Evolutionary conservation across 176 grass and related monocot species (phyloP).

Genomic region (Oryza punctata): DNA sequence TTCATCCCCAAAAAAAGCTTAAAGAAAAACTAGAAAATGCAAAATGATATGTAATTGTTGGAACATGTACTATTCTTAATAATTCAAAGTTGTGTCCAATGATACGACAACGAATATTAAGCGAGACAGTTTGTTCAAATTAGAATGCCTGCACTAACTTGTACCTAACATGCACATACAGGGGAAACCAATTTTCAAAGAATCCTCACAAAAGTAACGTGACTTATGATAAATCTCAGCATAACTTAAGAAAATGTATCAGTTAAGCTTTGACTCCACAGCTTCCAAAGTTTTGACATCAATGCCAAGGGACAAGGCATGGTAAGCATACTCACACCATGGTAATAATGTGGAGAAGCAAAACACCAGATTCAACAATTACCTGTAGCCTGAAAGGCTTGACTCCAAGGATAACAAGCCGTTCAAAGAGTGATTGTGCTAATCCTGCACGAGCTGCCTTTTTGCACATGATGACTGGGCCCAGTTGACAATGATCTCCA

Average conservation of each 20-base stretch:
- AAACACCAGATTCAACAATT: not conserved
- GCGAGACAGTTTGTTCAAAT: not conserved
- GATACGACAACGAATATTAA: not conserved
- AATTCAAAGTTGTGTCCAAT: not conserved
- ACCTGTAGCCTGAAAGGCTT: slow-evolving; percentile 99
- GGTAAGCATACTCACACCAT: not conserved
- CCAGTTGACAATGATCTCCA: slow-evolving; percentile 97
- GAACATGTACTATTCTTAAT: not conserved
- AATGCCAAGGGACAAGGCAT: not conserved
- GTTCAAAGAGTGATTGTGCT: slow-evolving; percentile 95
- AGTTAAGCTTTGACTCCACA: not conserved
- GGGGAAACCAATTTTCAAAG: not conserved
- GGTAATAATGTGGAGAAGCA: not conserved
- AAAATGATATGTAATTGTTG: not conserved
- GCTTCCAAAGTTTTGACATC: not conserved
- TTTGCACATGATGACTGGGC: slow-evolving; percentile 99
- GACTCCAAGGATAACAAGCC: slow-evolving; percentile 93
- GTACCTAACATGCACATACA: not conserved
- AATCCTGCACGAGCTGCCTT: slow-evolving; percentile 94
- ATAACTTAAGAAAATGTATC: not conserved
- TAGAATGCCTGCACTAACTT: not conserved
- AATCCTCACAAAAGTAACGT: not conserved
- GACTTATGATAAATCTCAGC: not conserved
- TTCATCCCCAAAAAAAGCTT: not conserved
- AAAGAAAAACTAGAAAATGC: not conserved